Percentiles rank a stretch among this genome's conserved stretches.
Conservation (phyloP, 2,329 filamentous ascomycete species). For the Pyrenophora graminea region DNA sequence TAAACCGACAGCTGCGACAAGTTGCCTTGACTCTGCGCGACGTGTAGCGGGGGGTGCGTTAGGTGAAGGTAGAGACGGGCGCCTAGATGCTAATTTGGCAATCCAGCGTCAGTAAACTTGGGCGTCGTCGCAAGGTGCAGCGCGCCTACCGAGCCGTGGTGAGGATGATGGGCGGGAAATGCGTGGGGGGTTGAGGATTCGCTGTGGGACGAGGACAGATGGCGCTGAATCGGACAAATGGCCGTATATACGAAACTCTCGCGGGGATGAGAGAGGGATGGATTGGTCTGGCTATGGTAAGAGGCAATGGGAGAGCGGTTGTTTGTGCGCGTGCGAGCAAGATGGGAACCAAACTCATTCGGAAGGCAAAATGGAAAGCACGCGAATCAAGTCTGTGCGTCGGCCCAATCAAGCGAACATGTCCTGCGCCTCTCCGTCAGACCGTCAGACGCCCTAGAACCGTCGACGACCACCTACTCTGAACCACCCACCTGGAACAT, state of each 20-base stretch:
- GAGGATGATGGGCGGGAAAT: constrained; percentile 19
- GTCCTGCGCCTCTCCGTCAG: constrained; percentile 3
- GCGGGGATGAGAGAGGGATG: constrained; percentile 19
- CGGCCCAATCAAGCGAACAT: constrained; percentile 18
- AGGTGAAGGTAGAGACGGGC: constrained; percentile 9
- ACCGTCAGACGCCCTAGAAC: neutral
- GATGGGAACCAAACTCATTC: constrained; percentile 16
- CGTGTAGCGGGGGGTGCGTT: constrained; percentile 6
- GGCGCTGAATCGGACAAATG: constrained; percentile 19
- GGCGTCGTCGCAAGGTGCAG: constrained; percentile 1
- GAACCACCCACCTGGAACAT: no score
- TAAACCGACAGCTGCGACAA: constrained; percentile 9
- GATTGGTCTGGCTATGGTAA: constrained; percentile 1
- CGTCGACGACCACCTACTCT: neutral
- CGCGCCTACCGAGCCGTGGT: constrained; percentile 21
- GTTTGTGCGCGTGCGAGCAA: constrained; percentile 17
- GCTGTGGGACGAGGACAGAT: constrained; percentile 7
- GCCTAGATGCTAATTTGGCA: constrained; percentile 9
- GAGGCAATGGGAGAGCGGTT: constrained; percentile 9
- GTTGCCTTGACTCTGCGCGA: constrained; percentile 9
- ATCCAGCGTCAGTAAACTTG: constrained; percentile 2
- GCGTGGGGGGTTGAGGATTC: constrained; percentile 3
- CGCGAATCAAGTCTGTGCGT: constrained; percentile 16
- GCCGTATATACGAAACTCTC: constrained; percentile 18
- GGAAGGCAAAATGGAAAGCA: constrained; percentile 22